Percentiles rank a stretch among this genome's conserved stretches.
Conservation (phyloP, 305 asterid genomes). For the Solanum chacoense region DNA sequence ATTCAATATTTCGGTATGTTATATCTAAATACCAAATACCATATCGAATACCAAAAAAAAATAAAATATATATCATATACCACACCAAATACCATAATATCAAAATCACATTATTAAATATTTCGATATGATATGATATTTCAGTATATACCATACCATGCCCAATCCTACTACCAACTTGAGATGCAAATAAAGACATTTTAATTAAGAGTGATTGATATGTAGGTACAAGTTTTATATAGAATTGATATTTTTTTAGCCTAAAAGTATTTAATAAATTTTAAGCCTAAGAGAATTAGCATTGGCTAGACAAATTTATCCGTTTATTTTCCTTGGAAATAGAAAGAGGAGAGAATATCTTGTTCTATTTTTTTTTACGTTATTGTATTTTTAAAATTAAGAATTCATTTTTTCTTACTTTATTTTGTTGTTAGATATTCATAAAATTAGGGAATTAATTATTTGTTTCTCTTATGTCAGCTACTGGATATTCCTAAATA, state of each 20-base stretch:
- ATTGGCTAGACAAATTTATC: neutral
- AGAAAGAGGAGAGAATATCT: neutral
- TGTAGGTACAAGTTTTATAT: too few relatives aligned
- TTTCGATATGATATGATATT: too few relatives aligned
- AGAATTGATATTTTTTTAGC: neutral
- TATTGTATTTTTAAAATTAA: too few relatives aligned
- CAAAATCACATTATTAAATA: too few relatives aligned
- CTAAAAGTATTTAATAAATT: neutral
- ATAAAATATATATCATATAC: too few relatives aligned
- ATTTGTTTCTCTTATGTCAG: neutral
- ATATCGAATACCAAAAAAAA: too few relatives aligned
- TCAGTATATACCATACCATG: too few relatives aligned
- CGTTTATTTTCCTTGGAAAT: neutral
- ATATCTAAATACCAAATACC: too few relatives aligned
- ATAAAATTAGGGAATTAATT: neutral
- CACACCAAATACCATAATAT: too few relatives aligned
- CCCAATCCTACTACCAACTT: neutral
- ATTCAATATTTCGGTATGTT: too few relatives aligned
- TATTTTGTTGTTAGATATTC: neutral
- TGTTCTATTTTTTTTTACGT: neutral
- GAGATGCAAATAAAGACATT: neutral
- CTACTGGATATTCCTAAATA: neutral
- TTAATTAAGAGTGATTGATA: neutral
- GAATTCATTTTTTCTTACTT: neutral
- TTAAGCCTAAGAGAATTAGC: neutral